Evolutionary conservation across 306 rosid genomes (phyloP), one percentile per base, ranked within the genome.

Genomic region (Abrus pulchellus): DNA sequence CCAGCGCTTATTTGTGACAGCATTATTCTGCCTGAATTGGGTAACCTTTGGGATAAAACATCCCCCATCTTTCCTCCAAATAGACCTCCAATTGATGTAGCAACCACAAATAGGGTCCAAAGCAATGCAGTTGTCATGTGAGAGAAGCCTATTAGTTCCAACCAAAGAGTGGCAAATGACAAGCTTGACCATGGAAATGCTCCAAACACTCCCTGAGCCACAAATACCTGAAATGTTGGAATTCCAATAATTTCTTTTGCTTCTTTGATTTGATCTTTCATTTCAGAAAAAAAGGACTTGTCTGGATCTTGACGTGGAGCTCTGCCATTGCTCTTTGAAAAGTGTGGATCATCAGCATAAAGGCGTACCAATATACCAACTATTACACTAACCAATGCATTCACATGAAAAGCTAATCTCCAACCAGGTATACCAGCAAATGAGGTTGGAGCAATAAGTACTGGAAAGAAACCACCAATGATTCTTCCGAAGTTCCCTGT

Each of bases 181-280:
- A 92, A 86, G 8, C 92, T 93, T 1, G 93, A 88, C 97, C 97
- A 85, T 0, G 98, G 97, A 61, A 94, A 94, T 20, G 98, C 86
- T 29, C 98, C 98, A 36, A 92, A 88, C 36, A 94, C 92, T 40
- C 98, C 98, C 68, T 92, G 98, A 71, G 98, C 97, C 55, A 94
- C 97, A 68, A 94, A 84, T 61, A 91, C 91, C 86, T 88, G 97
- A 84, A 94, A 94, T 5, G 97, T 78, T 11, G 90, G 94, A 69
- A 92, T 91, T 53, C 69, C 40, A 3, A 92, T 83, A 7, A 94
- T 97, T 0, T 88, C 67, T 28, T 87, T 92, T 5, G 94, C 85
- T 89, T 94, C 97, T 34, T 86, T 83, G 3, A 87, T 41, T n/a
- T 90, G 53, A 29, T 85, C 83, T 45, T 86, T 89, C 85, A 92